Evolutionary conservation across 495 filamentous ascomycete genomes (phyloP).

Genomic region (Neurospora sp.): DNA sequence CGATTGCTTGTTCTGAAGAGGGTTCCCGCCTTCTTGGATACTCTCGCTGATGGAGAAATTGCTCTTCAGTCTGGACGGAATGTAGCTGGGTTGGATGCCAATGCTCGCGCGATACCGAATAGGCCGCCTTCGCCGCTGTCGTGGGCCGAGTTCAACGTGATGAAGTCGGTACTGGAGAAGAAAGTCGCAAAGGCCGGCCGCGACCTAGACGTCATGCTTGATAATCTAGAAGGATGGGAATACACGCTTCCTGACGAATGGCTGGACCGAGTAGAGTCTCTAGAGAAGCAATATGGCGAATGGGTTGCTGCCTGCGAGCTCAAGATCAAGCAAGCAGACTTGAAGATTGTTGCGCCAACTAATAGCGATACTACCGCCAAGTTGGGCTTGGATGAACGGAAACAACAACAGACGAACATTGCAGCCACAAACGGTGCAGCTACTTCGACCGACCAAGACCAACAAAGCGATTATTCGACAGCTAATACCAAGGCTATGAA

Average conservation of each 20-base stretch:
- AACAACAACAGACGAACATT: background rate
- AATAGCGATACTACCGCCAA: background rate
- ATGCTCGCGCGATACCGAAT: constrained; percentile 4
- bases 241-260: constrained; percentile 80
- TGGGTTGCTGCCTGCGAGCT: constrained; percentile 52
- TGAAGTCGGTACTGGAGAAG: constrained; percentile 51
- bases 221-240: constrained; percentile 68
- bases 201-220: constrained; percentile 72
- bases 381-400: background rate
- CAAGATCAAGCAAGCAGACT: constrained; percentile 27
- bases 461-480: background rate
- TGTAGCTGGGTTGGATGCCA: constrained; percentile 33
- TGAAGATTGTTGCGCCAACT: constrained; percentile 6
- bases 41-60: constrained; percentile 52
- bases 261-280: constrained; percentile 71
- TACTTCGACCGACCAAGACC: background rate
- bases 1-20: constrained; percentile 64
- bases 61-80: constrained; percentile 55
- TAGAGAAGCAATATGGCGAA: constrained; percentile 69
- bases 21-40: constrained; percentile 57
- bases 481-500: background rate
- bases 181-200: constrained; percentile 63
- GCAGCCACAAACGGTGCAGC: background rate
- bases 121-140: constrained; percentile 23
- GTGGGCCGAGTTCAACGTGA: constrained; percentile 48